Evolutionary conservation across 176 grass and related monocot genomes (phyloP).

Genomic region (Ananas comosus): DNA sequence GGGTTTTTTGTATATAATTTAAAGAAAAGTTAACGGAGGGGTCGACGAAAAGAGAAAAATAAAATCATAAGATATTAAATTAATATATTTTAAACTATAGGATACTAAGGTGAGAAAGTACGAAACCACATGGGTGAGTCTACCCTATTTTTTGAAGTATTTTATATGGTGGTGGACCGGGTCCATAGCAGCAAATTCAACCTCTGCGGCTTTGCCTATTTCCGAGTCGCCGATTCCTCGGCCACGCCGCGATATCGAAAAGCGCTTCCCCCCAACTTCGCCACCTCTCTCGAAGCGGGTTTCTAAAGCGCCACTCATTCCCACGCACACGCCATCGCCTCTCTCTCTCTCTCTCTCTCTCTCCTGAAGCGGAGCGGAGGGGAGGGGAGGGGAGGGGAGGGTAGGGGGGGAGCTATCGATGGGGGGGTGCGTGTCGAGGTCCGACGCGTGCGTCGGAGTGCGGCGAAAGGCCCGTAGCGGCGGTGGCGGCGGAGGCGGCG

Average conservation of each 20-base stretch:
- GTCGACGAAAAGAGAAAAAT: too few species aligned
- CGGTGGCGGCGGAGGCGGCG: slow-evolving; percentile 31
- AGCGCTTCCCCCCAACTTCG: not conserved
- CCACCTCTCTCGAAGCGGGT: too few species aligned
- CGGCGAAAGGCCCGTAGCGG: slow-evolving; percentile 13
- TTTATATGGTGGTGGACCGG: too few species aligned
- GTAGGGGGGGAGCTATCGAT: slow-evolving; percentile 8
- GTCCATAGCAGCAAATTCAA: too few species aligned
- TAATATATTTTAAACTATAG: too few species aligned
- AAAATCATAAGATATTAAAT: too few species aligned
- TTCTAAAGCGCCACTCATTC: not conserved
- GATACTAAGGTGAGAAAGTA: too few species aligned
- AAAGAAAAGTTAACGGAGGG: too few species aligned
- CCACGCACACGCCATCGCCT: not conserved
- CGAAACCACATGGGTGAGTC: too few species aligned
- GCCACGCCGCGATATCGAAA: not conserved
- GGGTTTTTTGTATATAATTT: too few species aligned
- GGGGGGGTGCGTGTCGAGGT: slow-evolving; percentile 12
- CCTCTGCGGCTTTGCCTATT: not conserved
- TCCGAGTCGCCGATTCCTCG: slow-evolving; percentile 2
- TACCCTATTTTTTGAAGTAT: too few species aligned
- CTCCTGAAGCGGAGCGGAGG: slow-evolving; percentile 17
- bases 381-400: slow-evolving; percentile 23
- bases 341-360: not conserved
- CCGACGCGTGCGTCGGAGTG: slow-evolving; percentile 18